These are phyloP conservation scores for Candida nemodendra DNA, from an alignment of 805 yeast genomes.

Conservation along the genomic window DNA sequence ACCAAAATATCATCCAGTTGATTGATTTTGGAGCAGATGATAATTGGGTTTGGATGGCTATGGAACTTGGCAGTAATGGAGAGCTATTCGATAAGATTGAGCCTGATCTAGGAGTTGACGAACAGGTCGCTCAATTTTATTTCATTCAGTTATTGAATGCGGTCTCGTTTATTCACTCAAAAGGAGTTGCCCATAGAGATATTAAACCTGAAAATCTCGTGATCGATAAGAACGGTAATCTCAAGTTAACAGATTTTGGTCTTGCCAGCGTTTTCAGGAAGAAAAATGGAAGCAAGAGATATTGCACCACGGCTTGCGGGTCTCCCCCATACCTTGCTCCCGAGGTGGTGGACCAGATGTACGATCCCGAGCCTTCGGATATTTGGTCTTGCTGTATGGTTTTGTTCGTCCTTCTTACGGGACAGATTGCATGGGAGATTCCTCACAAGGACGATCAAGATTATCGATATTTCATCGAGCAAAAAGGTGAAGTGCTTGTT, in stretches of 20 bases:
- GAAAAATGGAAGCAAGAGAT: slow-evolving; percentile 44
- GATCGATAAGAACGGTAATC: slow-evolving; percentile 59
- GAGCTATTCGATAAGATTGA: slow-evolving; percentile 78
- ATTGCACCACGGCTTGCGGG: slow-evolving; percentile 58
- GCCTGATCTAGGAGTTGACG: slow-evolving; percentile 69
- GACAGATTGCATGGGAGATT: slow-evolving; percentile 72
- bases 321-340: slow-evolving; percentile 83
- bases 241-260: slow-evolving; percentile 78
- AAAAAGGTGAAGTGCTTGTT: slow-evolving; percentile 44
- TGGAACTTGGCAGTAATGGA: slow-evolving; percentile 73
- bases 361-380: slow-evolving; percentile 59
- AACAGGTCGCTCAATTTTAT: slow-evolving; percentile 65
- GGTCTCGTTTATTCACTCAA: slow-evolving; percentile 54
- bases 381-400: slow-evolving; percentile 72
- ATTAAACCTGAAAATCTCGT: slow-evolving; percentile 70
- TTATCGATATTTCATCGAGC: slow-evolving; percentile 30
- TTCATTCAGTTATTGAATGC: slow-evolving; percentile 66
- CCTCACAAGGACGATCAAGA: slow-evolving; percentile 54
- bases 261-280: slow-evolving; percentile 60
- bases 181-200: slow-evolving; percentile 68
- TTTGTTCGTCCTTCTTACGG: slow-evolving; percentile 58
- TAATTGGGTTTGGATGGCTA: slow-evolving; percentile 61
- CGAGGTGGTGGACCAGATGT: slow-evolving; percentile 50
- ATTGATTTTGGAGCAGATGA: slow-evolving; percentile 52
- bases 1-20: slow-evolving; percentile 58